Evolutionary conservation across 306 rosid species (phyloP).

Genomic region (Lathyrus aphaca): DNA sequence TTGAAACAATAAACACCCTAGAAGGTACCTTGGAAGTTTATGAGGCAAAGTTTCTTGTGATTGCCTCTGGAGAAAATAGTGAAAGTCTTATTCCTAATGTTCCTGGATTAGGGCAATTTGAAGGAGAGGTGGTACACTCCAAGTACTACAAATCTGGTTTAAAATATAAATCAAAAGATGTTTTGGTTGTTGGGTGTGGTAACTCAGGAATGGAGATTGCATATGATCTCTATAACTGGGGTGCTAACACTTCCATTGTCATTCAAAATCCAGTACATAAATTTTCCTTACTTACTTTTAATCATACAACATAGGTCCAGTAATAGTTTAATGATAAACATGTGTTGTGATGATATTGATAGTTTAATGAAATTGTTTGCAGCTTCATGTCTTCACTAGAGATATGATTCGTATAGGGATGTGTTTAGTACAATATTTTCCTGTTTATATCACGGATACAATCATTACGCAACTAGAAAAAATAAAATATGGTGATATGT

Average conservation of each 20-base stretch:
- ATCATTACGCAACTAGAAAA: too few relatives aligned
- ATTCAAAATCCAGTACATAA: too few relatives aligned
- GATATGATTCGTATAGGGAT: not conserved
- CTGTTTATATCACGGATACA: too few relatives aligned
- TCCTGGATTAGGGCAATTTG: too few relatives aligned
- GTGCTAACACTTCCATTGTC: too few relatives aligned
- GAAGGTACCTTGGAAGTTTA: slow-evolving; percentile 3
- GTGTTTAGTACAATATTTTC: not conserved
- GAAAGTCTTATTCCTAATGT: slow-evolving; percentile 37
- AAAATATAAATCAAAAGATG: slow-evolving; percentile 35
- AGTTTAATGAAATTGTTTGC: not conserved
- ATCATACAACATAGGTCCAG: not conserved
- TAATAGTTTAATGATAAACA: too few relatives aligned
- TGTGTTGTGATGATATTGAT: not conserved
- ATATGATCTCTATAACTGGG: too few relatives aligned
- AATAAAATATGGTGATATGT: not conserved
- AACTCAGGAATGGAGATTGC: slow-evolving; percentile 73
- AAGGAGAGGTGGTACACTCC: too few relatives aligned
- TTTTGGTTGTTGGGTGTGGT: slow-evolving; percentile 65
- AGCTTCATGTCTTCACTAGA: slow-evolving; percentile 35
- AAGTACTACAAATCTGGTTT: too few relatives aligned
- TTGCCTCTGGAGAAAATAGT: slow-evolving; percentile 51
- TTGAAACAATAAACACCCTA: slow-evolving; percentile 17
- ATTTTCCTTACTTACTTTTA: too few relatives aligned
- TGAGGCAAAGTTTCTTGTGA: slow-evolving; percentile 41